Evolutionary conservation across 345 rosid genomes (phyloP).

Genomic region (Syzygium jambos): DNA sequence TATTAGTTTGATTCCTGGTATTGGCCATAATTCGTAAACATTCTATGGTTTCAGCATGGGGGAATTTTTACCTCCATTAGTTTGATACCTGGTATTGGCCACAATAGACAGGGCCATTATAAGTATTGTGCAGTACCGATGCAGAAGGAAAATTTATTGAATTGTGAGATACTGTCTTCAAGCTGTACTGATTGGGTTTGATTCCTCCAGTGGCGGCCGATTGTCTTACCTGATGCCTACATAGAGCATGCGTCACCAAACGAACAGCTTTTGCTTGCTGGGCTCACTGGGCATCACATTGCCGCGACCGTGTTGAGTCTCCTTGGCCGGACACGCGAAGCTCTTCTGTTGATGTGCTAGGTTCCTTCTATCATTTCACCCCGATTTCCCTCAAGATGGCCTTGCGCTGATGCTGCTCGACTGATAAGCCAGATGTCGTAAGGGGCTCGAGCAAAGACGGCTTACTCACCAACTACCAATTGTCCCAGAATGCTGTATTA

Average conservation of each 20-base stretch:
- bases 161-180: neutral
- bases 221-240: slow-evolving; percentile 78
- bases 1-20: neutral
- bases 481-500: neutral
- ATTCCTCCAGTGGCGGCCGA: slow-evolving; percentile 81
- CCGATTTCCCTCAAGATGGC: neutral
- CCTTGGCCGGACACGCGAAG: slow-evolving; percentile 84
- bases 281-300: slow-evolving; percentile 85
- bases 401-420: neutral
- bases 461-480: neutral
- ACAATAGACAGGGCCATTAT: neutral
- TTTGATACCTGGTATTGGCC: neutral
- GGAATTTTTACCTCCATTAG: neutral
- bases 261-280: slow-evolving; percentile 69
- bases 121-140: neutral
- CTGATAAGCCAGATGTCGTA: neutral
- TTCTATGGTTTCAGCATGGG: neutral
- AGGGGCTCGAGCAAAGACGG: neutral
- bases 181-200: neutral
- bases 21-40: neutral
- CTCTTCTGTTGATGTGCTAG: slow-evolving; percentile 76
- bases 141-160: neutral
- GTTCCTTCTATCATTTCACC: neutral
- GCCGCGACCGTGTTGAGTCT: slow-evolving; percentile 79
- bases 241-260: slow-evolving; percentile 64